Evolutionary conservation across 441 rosid genomes (phyloP), one percentile per base, ranked within the genome.

Genomic region (Populus hybrid): DNA sequence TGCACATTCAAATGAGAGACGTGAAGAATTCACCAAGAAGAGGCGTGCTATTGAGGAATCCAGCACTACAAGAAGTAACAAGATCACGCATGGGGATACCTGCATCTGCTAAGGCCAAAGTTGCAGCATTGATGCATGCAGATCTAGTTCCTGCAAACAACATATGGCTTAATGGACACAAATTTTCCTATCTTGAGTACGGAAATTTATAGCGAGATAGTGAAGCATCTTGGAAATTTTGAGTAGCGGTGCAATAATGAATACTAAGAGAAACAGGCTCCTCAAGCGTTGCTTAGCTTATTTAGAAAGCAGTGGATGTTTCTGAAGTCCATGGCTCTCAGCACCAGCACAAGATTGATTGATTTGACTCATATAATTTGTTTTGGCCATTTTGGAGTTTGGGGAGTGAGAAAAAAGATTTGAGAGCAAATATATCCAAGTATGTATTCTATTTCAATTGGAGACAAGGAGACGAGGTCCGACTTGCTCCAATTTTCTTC

Each of bases 61-160:
- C 98, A 73, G 95, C 88, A 85, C 99, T 91, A 82, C 99, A 95
- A 0, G 98, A 95, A 72, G 97, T 92, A 72, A 89, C 95, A 2
- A 94, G 83, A 84, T 95, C 98, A 34, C 88, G 87, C 97, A 95
- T 92, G 34, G 98, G 99, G 76, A 95, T 89, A 53, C 97, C 98
- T 65, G 99, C 99, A 87, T 95, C 97, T 34, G 97, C 93, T 12
- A 93, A 91, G 75, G 98, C 98, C 87, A 92, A 87, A 69, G 94
- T 92, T 28, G 98, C 97, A 14, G 97, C 99, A 87, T 95, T 95
- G 81, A 95, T 95, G 84, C 98, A 95, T 61, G 99, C 98, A 46
- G 97, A 90, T 83, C 99, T 86, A 72, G 99, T 95, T 80, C 98
- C 97, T 92, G 88, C 69, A 75, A 24, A 53, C 32, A 70, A 42